These are phyloP conservation scores for Dittrichia graveolens DNA, from an alignment of 129 eudicot species.

Conservation along the genomic window DNA sequence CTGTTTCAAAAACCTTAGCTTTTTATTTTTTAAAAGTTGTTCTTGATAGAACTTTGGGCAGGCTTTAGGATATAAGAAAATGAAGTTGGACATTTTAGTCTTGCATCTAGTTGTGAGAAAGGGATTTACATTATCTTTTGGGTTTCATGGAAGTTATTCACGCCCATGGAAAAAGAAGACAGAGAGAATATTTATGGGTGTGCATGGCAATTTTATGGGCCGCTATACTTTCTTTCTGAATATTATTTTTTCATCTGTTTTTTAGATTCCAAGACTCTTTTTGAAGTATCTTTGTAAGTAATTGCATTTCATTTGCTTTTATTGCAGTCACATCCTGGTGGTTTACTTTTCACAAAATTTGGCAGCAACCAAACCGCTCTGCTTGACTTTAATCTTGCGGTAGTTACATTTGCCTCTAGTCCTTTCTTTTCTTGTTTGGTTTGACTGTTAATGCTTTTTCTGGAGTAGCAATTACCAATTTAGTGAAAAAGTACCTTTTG, in stretches of 20 bases:
- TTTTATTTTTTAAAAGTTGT: too few species aligned
- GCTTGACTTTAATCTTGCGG: slow-evolving; percentile 86
- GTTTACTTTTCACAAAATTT: slow-evolving; percentile 88
- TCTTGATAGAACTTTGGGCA: too few species aligned
- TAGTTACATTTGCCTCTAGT: slow-evolving; percentile 29
- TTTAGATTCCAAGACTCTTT: neutral
- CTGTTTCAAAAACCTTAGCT: too few species aligned
- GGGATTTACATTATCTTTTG: too few species aligned
- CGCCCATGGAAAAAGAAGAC: too few species aligned
- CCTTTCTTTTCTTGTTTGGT: neutral
- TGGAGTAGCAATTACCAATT: too few species aligned
- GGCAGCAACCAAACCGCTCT: slow-evolving; percentile 91
- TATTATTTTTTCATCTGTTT: neutral
- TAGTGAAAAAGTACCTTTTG: too few species aligned
- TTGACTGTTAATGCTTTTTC: neutral
- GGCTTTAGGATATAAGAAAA: neutral
- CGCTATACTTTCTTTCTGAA: neutral
- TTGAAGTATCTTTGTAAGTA: slow-evolving; percentile 2
- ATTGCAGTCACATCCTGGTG: slow-evolving; percentile 82
- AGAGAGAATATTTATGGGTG: too few species aligned
- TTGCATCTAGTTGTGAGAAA: neutral
- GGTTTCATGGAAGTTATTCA: too few species aligned
- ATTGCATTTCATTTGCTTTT: slow-evolving; percentile 19
- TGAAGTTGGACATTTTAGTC: neutral
- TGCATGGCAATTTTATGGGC: neutral